Conservation (phyloP, 441 rosid genomes). For the Codiaeum variegatum region DNA sequence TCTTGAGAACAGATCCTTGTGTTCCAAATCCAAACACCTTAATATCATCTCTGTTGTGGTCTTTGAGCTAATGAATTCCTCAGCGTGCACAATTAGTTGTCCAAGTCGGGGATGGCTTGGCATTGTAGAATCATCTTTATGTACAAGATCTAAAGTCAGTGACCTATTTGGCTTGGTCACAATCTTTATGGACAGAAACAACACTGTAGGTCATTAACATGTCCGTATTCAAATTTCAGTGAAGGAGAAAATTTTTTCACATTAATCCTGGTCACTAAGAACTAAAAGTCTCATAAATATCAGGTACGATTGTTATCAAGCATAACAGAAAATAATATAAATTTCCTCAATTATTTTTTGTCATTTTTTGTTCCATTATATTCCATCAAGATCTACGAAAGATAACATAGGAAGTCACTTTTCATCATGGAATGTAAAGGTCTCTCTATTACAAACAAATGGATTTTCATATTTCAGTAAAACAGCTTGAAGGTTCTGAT, state of each 20-base stretch:
- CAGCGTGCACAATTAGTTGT: slow-evolving; percentile 73
- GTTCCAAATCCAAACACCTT: slow-evolving; percentile 73
- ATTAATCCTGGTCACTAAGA: neutral
- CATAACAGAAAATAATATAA: neutral
- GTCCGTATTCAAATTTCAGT: neutral
- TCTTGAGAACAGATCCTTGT: slow-evolving; percentile 72
- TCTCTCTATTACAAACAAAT: neutral
- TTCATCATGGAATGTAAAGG: neutral
- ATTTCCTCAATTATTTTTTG: neutral
- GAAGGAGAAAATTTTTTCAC: neutral
- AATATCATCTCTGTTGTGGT: slow-evolving; percentile 62
- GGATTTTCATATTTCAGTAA: neutral
- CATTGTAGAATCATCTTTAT: slow-evolving; percentile 43
- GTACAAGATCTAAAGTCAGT: slow-evolving; percentile 54
- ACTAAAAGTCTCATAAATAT: neutral
- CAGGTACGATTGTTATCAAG: neutral
- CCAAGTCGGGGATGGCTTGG: slow-evolving; percentile 41
- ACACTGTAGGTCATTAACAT: neutral
- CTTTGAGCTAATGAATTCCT: slow-evolving; percentile 75
- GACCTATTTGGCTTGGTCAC: slow-evolving; percentile 61
- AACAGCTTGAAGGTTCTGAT: slow-evolving; percentile 4
- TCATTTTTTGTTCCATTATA: neutral
- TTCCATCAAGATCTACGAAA: neutral
- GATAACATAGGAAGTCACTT: neutral
- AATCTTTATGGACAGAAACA: slow-evolving; percentile 40